Conservation (phyloP, 2,329 filamentous ascomycete species). For the Aureobasidium mangrovei region DNA sequence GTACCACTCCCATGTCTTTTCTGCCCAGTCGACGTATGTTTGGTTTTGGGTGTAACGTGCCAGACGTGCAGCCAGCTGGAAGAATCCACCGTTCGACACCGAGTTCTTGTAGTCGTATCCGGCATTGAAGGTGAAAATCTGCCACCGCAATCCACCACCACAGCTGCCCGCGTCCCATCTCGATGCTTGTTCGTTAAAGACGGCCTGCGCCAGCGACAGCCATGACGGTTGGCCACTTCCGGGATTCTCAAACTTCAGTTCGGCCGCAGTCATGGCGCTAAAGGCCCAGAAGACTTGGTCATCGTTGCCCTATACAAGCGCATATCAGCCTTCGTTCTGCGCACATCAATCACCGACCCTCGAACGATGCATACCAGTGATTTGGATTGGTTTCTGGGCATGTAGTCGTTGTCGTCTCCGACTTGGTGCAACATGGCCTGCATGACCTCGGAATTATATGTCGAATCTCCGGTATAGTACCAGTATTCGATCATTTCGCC, state of each 20-base stretch:
- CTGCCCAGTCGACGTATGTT: slow-evolving; percentile 71
- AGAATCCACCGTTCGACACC: slow-evolving; percentile 50
- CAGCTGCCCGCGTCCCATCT: slow-evolving; percentile 28
- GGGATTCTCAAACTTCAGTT: slow-evolving; percentile 38
- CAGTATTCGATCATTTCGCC: slow-evolving; percentile 53
- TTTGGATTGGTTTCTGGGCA: slow-evolving; percentile 39
- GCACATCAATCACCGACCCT: too few species aligned
- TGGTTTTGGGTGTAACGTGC: slow-evolving; percentile 69
- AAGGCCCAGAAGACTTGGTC: slow-evolving; percentile 51
- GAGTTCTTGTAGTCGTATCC: slow-evolving; percentile 55
- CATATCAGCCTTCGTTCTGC: neutral
- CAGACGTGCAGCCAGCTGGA: slow-evolving; percentile 56
- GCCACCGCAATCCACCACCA: slow-evolving; percentile 35
- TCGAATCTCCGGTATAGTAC: slow-evolving; percentile 56
- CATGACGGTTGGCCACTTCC: slow-evolving; percentile 31
- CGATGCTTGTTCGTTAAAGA: slow-evolving; percentile 28
- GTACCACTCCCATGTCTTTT: slow-evolving; percentile 54
- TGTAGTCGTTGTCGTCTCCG: slow-evolving; percentile 49
- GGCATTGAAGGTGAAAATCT: slow-evolving; percentile 68
- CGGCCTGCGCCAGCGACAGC: slow-evolving; percentile 34
- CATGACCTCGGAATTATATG: slow-evolving; percentile 53
- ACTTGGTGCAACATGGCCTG: slow-evolving; percentile 53
- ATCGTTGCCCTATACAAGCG: slow-evolving; percentile 37
- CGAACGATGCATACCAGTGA: slow-evolving; percentile 25
- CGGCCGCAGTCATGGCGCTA: slow-evolving; percentile 46